A percentile compares a stretch with the other conserved stretches of the same genome.
These are phyloP conservation scores for Carex kokanica DNA, from an alignment of 176 grass and related monocot genomes.

Conservation along the genomic window DNA sequence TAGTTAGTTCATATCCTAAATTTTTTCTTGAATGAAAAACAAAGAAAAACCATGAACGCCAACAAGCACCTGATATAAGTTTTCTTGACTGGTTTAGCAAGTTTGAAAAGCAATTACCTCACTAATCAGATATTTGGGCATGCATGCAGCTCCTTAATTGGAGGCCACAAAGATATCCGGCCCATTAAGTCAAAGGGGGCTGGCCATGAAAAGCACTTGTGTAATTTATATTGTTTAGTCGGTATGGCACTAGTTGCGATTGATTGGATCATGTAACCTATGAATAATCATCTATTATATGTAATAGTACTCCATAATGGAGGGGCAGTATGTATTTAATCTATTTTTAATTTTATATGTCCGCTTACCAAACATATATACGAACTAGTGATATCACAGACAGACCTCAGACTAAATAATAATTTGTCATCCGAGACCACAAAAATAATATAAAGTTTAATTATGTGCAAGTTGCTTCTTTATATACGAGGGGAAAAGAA, in stretches of 20 bases:
- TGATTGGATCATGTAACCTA: no score
- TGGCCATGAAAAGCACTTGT: no score
- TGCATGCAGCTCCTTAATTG: not conserved
- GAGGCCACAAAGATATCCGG: not conserved
- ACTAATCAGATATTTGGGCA: not conserved
- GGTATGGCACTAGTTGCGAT: no score
- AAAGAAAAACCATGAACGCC: not conserved
- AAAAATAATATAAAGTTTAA: not conserved
- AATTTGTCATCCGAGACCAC: not conserved
- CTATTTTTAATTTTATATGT: not conserved
- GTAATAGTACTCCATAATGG: not conserved
- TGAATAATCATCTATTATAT: no score
- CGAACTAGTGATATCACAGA: not conserved
- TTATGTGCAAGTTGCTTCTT: not conserved
- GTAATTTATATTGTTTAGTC: no score
- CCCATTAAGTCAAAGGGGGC: not conserved
- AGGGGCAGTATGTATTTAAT: not conserved
- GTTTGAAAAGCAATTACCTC: not conserved
- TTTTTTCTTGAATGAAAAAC: not conserved
- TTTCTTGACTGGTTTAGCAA: not conserved
- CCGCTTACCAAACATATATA: constrained; percentile 1
- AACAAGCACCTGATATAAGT: not conserved
- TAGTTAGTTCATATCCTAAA: not conserved
- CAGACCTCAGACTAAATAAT: no score
- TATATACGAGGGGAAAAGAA: not conserved